Evolutionary conservation across 2,329 filamentous ascomycete genomes (phyloP).

Genomic region (Akanthomyces dipterigenus): DNA sequence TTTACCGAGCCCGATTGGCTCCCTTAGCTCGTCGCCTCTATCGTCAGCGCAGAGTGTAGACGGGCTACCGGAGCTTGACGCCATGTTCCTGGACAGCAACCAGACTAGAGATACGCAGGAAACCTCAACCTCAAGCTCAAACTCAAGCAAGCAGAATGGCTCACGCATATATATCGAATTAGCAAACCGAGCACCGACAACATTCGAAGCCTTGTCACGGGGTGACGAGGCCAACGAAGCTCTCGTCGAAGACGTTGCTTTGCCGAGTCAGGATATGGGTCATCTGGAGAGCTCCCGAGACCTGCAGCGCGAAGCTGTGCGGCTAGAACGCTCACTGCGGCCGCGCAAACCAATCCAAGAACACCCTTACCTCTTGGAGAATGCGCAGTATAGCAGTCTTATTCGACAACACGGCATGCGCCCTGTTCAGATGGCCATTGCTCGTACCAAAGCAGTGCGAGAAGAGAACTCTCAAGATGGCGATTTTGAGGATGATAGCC

Average conservation of each 20-base stretch:
- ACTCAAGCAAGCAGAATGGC: background rate
- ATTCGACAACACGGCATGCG: slow-evolving; percentile 49
- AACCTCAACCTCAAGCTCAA: slow-evolving; percentile 14
- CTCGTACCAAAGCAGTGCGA: slow-evolving; percentile 20
- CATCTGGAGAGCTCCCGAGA: background rate
- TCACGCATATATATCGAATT: background rate
- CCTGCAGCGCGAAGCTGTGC: slow-evolving; percentile 22
- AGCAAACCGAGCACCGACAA: background rate
- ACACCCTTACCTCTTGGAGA: slow-evolving; percentile 52
- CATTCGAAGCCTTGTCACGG: background rate
- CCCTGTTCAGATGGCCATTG: slow-evolving; percentile 38
- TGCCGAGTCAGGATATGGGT: slow-evolving; percentile 11
- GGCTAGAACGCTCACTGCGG: slow-evolving; percentile 44
- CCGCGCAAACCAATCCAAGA: slow-evolving; percentile 56
- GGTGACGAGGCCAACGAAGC: background rate
- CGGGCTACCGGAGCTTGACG: slow-evolving; percentile 18
- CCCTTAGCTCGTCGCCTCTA: slow-evolving; percentile 26
- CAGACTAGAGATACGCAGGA: background rate
- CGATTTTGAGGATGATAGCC: slow-evolving; percentile 47
- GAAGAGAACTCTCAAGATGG: slow-evolving; percentile 42
- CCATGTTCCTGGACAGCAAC: slow-evolving; percentile 8
- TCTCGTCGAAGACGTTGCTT: background rate
- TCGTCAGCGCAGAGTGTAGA: slow-evolving; percentile 27
- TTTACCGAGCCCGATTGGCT: slow-evolving; percentile 6
- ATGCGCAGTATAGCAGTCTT: slow-evolving; percentile 44